phyloP scores from a whole-genome alignment of 1,139 yeast species.

The Saccharomyces uvarum region DNA sequence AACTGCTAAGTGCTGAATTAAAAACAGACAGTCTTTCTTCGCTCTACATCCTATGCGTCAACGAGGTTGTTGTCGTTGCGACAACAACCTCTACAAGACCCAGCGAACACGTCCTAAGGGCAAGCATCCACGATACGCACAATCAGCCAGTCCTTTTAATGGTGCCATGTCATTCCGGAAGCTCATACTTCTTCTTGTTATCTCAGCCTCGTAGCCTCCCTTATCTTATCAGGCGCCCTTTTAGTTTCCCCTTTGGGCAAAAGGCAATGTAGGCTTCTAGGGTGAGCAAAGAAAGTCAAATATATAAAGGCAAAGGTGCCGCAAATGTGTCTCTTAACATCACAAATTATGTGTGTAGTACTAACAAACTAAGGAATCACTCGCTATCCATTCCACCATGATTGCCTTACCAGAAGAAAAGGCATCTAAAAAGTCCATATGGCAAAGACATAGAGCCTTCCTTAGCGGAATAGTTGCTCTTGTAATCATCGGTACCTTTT shows the following conservation, averaged over 20 bases:
- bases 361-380: background rate
- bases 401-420: background rate
- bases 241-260: constrained; percentile 1
- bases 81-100: background rate
- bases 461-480: background rate
- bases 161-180: background rate
- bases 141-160: background rate
- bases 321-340: background rate
- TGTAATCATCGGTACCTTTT: background rate
- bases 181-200: background rate
- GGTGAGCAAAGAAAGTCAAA: background rate
- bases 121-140: background rate
- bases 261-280: background rate
- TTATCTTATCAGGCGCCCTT: background rate
- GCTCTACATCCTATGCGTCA: background rate
- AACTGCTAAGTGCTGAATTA: background rate
- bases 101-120: background rate
- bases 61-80: background rate
- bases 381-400: background rate
- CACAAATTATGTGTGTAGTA: background rate
- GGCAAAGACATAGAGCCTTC: background rate
- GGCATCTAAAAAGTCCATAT: background rate
- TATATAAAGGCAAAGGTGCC: background rate
- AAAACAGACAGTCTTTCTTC: background rate
- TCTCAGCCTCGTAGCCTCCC: background rate